Evolutionary conservation across 352 stramenopile genomes (phyloP).

Genomic region (Globisporangium radiosum): DNA sequence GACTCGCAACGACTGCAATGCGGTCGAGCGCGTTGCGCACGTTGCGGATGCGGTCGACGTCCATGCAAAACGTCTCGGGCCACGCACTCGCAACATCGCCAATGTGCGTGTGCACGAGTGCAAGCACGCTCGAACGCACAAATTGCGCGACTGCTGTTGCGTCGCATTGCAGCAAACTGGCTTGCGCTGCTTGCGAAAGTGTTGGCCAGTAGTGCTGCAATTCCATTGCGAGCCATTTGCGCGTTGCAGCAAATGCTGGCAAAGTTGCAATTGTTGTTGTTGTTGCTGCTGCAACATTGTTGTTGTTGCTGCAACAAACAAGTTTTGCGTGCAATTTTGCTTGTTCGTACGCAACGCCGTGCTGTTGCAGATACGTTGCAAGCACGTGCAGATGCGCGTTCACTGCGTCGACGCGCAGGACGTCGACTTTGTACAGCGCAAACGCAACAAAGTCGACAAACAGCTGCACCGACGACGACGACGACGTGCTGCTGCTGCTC

Average conservation of each 20-base stretch:
- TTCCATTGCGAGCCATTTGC: conserved; percentile 47
- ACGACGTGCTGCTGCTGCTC: no score
- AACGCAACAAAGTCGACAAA: conserved; percentile 66
- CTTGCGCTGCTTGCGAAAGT: conserved; percentile 18
- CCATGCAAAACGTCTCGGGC: conserved; percentile 62
- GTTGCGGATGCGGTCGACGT: conserved; percentile 43
- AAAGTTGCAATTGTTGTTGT: no score
- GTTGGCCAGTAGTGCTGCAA: conserved; percentile 23
- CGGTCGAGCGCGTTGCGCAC: conserved; percentile 52
- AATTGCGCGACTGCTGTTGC: conserved; percentile 37
- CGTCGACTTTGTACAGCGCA: conserved; percentile 54
- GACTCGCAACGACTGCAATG: conserved; percentile 44
- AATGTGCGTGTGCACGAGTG: conserved; percentile 46
- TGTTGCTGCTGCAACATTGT: no score
- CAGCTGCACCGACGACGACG: no score
- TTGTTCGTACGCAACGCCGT: conserved; percentile 62
- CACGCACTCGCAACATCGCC: conserved; percentile 34
- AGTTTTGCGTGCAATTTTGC: no score
- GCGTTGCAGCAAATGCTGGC: no score
- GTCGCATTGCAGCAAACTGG: conserved; percentile 21
- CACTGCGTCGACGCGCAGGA: conserved; percentile 50
- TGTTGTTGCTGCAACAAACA: no score
- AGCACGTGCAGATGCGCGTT: conserved; percentile 57
- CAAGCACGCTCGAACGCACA: conserved; percentile 34
- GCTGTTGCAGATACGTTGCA: conserved; percentile 40